Conservation (phyloP, 805 yeast species). For the Schwanniomyces polymorphus region DNA sequence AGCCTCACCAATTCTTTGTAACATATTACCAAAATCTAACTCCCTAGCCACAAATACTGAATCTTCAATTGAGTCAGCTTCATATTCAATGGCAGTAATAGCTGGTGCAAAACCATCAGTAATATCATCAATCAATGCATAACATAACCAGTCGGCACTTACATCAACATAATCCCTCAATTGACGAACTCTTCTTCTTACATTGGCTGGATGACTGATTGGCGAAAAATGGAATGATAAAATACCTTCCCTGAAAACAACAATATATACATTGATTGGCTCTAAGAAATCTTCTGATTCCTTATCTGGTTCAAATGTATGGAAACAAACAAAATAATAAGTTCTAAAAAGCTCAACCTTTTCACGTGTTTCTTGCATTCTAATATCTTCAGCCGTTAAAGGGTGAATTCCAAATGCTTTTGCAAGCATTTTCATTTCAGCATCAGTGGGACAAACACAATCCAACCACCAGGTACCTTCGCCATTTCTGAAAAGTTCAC, state of each 20-base stretch:
- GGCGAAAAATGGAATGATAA: conserved; percentile 61
- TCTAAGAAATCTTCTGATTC: conserved; percentile 83
- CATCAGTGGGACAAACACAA: conserved; percentile 90
- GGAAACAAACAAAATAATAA: conserved; percentile 95
- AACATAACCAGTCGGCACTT: conserved; percentile 79
- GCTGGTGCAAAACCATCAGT: conserved; percentile 85
- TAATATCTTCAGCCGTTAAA: conserved; percentile 93
- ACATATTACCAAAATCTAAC: conserved; percentile 72
- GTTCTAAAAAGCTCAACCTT: conserved; percentile 89
- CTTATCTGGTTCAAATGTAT: conserved; percentile 84
- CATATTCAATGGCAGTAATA: conserved; percentile 72
- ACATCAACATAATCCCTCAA: conserved; percentile 76
- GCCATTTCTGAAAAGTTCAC: conserved; percentile 67
- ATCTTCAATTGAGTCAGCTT: conserved; percentile 81
- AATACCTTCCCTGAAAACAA: conserved; percentile 61
- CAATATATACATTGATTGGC: conserved; percentile 72
- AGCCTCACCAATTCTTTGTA: conserved; percentile 82
- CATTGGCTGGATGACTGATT: conserved; percentile 62
- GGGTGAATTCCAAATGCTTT: conserved; percentile 98
- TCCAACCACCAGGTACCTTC: conserved; percentile 96
- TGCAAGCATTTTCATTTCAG: conserved; percentile 88
- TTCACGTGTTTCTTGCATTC: conserved; percentile 96
- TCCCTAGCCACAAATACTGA: conserved; percentile 81
- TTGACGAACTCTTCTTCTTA: conserved; percentile 79
- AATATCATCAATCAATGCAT: conserved; percentile 79